phyloP scores from a whole-genome alignment of 345 rosid species.

The Diplotaxis tenuifolia region DNA sequence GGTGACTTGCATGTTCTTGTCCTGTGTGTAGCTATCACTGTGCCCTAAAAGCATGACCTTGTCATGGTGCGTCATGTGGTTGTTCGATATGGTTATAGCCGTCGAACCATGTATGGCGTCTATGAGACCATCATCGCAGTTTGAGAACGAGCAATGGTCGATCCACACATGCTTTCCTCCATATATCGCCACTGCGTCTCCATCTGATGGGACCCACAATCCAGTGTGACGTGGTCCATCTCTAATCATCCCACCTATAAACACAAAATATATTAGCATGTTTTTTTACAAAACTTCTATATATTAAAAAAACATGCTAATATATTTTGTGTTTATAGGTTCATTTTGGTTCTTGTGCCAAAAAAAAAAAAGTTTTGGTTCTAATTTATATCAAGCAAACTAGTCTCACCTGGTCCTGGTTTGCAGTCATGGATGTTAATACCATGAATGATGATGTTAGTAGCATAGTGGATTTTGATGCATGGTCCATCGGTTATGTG shows the following conservation, averaged over 20 bases:
- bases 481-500: constrained; percentile 77
- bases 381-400: background rate
- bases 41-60: constrained; percentile 83
- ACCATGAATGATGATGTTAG: constrained; percentile 75
- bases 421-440: constrained; percentile 75
- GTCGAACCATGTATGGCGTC: constrained; percentile 84
- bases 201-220: constrained; percentile 55
- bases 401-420: constrained; percentile 33
- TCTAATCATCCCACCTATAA: constrained; percentile 41
- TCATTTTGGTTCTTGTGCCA: no score
- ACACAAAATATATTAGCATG: background rate
- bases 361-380: background rate
- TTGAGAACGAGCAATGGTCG: constrained; percentile 75
- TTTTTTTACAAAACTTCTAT: no score
- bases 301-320: background rate
- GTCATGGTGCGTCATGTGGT: constrained; percentile 77
- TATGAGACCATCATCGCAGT: constrained; percentile 69
- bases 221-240: constrained; percentile 65
- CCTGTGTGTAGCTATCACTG: constrained; percentile 60
- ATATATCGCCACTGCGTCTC: constrained; percentile 63
- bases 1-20: constrained; percentile 76
- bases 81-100: constrained; percentile 77
- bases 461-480: constrained; percentile 58
- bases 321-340: constrained; percentile 4
- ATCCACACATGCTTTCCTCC: constrained; percentile 61